A percentile compares a stretch with the other conserved stretches of the same genome.
Conservation (phyloP, 257 asterid species). For the Ilex aquifolium region DNA sequence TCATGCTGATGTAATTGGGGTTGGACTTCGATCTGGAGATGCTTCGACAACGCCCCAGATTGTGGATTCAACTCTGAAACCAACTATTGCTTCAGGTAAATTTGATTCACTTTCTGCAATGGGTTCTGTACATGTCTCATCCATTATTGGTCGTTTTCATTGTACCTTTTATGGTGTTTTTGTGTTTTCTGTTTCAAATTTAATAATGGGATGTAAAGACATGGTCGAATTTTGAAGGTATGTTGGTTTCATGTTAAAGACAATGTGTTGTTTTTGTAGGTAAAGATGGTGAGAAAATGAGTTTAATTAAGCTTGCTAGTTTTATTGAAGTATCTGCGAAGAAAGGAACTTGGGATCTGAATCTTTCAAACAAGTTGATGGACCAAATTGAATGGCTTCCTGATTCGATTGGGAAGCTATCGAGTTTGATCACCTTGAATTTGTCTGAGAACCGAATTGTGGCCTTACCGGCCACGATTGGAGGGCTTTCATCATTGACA, state of each 20-base stretch:
- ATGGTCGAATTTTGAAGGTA: neutral
- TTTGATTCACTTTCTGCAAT: constrained; percentile 4
- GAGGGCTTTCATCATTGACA: constrained; percentile 54
- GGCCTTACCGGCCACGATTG: constrained; percentile 60
- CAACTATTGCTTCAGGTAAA: constrained; percentile 42
- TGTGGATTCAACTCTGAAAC: constrained; percentile 64
- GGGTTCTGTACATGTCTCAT: neutral
- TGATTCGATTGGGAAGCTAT: constrained; percentile 82
- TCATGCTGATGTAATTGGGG: constrained; percentile 39
- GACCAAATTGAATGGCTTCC: constrained; percentile 96
- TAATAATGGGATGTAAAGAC: neutral
- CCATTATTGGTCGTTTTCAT: neutral
- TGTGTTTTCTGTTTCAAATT: neutral
- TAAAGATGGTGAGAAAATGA: constrained; percentile 70
- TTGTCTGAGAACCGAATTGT: constrained; percentile 70
- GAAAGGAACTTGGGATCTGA: constrained; percentile 61
- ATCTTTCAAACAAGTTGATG: constrained; percentile 47
- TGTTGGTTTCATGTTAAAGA: neutral
- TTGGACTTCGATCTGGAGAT: constrained; percentile 31
- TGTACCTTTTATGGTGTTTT: constrained; percentile 1
- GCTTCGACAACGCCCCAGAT: constrained; percentile 36
- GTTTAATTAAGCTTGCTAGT: constrained; percentile 76
- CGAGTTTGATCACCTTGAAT: constrained; percentile 57
- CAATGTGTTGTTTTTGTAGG: constrained; percentile 40
- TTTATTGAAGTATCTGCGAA: constrained; percentile 71